Percentiles rank a stretch among this genome's conserved stretches.
These are phyloP conservation scores for Boletus fagicola DNA, from an alignment of 768 basidiomycete genomes.

Conservation along the genomic window DNA sequence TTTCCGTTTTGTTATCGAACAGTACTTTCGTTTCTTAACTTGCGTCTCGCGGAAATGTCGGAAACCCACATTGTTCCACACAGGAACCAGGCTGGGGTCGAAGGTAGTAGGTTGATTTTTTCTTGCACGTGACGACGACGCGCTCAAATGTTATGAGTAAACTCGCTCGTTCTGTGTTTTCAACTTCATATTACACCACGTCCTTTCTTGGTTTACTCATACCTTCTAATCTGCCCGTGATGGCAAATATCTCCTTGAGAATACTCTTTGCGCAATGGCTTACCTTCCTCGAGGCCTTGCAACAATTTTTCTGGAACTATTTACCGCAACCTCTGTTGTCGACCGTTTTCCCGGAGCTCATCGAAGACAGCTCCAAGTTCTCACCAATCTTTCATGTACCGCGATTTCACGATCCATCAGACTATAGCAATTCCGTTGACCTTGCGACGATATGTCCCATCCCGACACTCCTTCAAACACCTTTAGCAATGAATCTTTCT, in stretches of 20 bases:
- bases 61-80: background rate
- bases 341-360: conserved; percentile 1
- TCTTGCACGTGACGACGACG: conserved; percentile 21
- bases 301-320: conserved; percentile 7
- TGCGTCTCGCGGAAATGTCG: background rate
- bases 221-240: background rate
- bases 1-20: background rate
- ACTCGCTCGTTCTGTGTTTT: background rate
- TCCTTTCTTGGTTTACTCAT: background rate
- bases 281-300: conserved; percentile 13
- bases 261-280: conserved; percentile 16
- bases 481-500: background rate
- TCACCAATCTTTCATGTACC: background rate
- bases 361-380: background rate
- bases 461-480: conserved; percentile 3
- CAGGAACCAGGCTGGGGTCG: background rate
- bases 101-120: conserved; percentile 15
- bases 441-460: conserved; percentile 5
- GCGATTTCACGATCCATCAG: background rate
- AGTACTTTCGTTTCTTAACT: no score
- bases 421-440: background rate
- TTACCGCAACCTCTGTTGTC: conserved; percentile 13
- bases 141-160: background rate
- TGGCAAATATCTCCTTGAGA: conserved; percentile 5
- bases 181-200: background rate